Conservation (phyloP, 306 rosid genomes). For the Vigna angularis region DNA sequence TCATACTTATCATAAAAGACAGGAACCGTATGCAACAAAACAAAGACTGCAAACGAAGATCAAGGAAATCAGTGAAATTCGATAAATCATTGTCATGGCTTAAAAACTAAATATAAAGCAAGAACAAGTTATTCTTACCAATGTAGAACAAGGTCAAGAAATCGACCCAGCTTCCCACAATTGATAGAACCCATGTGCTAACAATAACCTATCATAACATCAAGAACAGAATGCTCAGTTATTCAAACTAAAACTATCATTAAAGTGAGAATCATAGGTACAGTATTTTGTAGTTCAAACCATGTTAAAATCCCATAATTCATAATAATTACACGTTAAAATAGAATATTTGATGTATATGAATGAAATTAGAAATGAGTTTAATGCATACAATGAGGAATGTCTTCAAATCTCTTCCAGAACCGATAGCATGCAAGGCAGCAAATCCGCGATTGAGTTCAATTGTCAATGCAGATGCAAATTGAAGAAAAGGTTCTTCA, state of each 20-base stretch:
- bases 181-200: conserved; percentile 84
- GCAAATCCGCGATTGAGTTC: conserved; percentile 72
- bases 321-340: not conserved
- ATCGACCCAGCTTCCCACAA: conserved; percentile 73
- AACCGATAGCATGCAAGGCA: conserved; percentile 58
- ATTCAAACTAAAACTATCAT: not conserved
- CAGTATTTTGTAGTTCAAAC: not conserved
- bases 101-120: not conserved
- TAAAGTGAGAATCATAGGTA: not conserved
- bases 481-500: conserved; percentile 70
- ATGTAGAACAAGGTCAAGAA: conserved; percentile 92
- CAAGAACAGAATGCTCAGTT: conserved; percentile 20
- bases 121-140: conserved; percentile 52
- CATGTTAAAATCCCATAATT: not conserved
- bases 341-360: not conserved
- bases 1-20: conserved; percentile 77
- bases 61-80: not conserved
- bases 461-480: conserved; percentile 63
- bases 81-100: not conserved
- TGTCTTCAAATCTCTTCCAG: conserved; percentile 84
- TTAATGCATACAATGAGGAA: conserved; percentile 69
- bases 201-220: conserved; percentile 61
- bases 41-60: conserved; percentile 66
- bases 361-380: conserved; percentile 9
- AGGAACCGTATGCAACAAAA: conserved; percentile 77